Evolutionary conservation across 2,329 filamentous ascomycete genomes (phyloP), one percentile per base, ranked within the genome.

Genomic region (Purpureocillium lavendulum): DNA sequence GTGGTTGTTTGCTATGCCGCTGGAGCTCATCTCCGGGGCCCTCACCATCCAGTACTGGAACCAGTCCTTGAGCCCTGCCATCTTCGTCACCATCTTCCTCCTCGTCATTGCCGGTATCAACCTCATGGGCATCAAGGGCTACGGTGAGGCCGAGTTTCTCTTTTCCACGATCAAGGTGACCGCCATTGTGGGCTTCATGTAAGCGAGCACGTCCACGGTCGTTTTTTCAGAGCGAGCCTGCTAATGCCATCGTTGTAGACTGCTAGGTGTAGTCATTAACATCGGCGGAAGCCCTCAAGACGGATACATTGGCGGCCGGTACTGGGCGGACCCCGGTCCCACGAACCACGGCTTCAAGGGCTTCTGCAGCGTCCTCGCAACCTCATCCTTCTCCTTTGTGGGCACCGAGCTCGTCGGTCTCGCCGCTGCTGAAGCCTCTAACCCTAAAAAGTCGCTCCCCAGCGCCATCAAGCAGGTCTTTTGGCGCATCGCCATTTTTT

Each of bases 1-100:
- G 63, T 95, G 88, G 88, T 71, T 94, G 2, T 73, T 87, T 29
- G 79, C 88, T 0, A 62, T 95, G 28, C 88, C 88, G 29, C 29
- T 90, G 26, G 86, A 92, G 59, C 81, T 90, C 39, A 84, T 89
- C 42, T 82, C 84, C 3, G 86, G 85, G 2, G 81, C 84, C 4
- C 78, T 90, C 33, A 89, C 84, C 0, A 78, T 90, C 39, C 70
- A 79, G 28, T 90, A 82, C 57, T 92, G 86, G 86, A 74, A 77
- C 37, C 57, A 70, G 1, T 46, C 60, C 21, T 61, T 85, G 44
- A 71, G 75, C 36, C 77, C 77, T 45, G 75, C 80, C 30, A 78
- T 83, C n/a, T 94, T 83, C 66, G 83, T 94, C 14, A 75, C 84
- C 24, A 70, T 94, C 38, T 94, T 94, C 60, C 73, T 88, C 43